These are phyloP conservation scores for Oryza coarctata DNA, from an alignment of 176 grass and related monocot genomes.

Conservation along the genomic window DNA sequence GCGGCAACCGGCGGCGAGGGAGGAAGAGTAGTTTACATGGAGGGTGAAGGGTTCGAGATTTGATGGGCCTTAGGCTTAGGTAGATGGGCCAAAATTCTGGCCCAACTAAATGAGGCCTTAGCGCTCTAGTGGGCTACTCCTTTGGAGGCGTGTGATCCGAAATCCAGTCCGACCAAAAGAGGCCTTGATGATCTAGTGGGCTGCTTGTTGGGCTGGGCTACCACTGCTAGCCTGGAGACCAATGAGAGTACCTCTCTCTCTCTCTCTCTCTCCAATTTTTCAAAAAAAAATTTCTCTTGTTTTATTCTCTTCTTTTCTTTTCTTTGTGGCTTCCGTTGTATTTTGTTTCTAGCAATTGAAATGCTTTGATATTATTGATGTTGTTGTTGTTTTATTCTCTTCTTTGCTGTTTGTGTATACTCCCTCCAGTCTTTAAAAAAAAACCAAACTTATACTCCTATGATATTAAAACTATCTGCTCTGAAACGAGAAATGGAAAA, in stretches of 20 bases:
- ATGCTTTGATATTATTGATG: too few species aligned
- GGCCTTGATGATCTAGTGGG: neutral
- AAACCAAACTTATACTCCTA: too few species aligned
- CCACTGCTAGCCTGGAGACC: neutral
- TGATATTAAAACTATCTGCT: neutral
- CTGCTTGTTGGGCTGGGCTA: neutral
- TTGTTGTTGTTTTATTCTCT: too few species aligned
- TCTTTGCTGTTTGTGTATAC: too few species aligned
- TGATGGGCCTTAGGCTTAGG: slow-evolving; percentile 13
- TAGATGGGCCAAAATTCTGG: neutral
- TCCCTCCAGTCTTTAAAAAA: too few species aligned
- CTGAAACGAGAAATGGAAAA: too few species aligned
- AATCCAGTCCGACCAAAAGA: neutral
- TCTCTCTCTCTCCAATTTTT: neutral
- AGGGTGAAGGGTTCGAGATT: neutral
- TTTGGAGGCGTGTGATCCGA: neutral
- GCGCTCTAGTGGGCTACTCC: neutral
- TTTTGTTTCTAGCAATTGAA: too few species aligned
- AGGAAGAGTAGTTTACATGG: neutral
- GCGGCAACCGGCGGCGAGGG: slow-evolving; percentile 15
- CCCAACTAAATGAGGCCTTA: neutral
- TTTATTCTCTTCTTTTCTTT: too few species aligned
- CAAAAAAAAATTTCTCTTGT: neutral
- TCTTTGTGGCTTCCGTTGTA: too few species aligned
- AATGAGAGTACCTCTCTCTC: too few species aligned